These are phyloP conservation scores for Hypoxylon sp. DNA, from an alignment of 2,329 filamentous ascomycete species.

Conservation along the genomic window DNA sequence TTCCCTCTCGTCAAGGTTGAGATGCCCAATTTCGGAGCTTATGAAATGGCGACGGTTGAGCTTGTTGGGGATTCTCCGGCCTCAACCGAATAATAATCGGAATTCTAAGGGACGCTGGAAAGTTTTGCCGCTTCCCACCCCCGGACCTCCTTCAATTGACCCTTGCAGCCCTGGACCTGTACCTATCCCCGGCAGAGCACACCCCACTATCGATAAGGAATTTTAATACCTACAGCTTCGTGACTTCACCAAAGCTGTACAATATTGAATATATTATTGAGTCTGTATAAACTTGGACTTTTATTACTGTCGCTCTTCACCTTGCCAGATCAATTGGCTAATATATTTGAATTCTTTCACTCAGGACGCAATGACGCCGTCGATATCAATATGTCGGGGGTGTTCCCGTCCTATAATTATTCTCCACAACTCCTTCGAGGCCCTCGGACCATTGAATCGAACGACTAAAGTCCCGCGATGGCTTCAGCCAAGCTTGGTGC, in stretches of 20 bases:
- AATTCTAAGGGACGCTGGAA: constrained; percentile 38
- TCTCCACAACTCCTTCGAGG: constrained; percentile 46
- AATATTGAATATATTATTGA: neutral
- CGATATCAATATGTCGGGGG: constrained; percentile 46
- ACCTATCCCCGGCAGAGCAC: neutral
- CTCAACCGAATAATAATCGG: constrained; percentile 43
- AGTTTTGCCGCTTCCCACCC: constrained; percentile 35
- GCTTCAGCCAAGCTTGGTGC: constrained; percentile 22
- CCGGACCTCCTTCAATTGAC: neutral
- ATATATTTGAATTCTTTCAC: neutral
- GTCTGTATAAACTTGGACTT: neutral
- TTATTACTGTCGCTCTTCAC: constrained; percentile 8
- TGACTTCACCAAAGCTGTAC: constrained; percentile 15
- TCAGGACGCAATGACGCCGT: constrained; percentile 41
- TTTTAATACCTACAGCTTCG: constrained; percentile 4
- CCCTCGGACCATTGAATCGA: constrained; percentile 27
- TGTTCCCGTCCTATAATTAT: constrained; percentile 50
- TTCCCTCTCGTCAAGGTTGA: constrained; percentile 21
- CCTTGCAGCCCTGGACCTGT: neutral
- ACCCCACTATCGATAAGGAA: constrained; percentile 27
- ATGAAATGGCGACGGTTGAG: constrained; percentile 35
- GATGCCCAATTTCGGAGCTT: constrained; percentile 44
- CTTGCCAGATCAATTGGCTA: constrained; percentile 11
- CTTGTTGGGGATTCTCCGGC: constrained; percentile 51
- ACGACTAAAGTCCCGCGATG: constrained; percentile 17